Base-by-base conservation (phyloP, 1,284 basidiomycete species). In the Trichosporon asahii region DNA sequence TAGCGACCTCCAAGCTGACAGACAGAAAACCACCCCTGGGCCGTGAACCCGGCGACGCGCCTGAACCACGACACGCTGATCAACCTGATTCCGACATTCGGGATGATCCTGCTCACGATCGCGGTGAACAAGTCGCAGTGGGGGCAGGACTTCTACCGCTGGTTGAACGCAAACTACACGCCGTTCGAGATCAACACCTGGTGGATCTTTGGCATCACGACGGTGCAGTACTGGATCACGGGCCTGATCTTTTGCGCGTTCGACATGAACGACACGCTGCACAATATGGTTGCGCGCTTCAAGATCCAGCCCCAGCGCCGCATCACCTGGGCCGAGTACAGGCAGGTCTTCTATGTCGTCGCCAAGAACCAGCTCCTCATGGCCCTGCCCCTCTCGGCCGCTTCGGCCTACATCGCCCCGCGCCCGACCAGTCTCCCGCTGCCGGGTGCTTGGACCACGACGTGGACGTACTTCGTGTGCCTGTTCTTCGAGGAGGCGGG, bases 221-320 rank as follows among this genome's bases (percentile, higher is more conserved):
- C 64, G 5, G 70, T 40, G 12, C 55, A 64, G 14, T 73, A 73
- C 70, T 71, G 70, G 66, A 1, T 57, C 31, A 27, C 31, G 27
- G 72, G 72, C 4, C 44, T 69, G 6, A 14, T 71, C n/a, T 73
- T 71, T 40, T 64, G 63, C 66, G 66, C 66, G 8, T 64, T 69
- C 8, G 72, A 73, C 66, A 67, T 73, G 70, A 21, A 31, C n/a
- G 67, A 68, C 64, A 31, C 69, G 5, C 64, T 73, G 37, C 72
- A 73, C 68, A 23, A 33, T 25, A 31, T 53, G 15, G 68, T 73
- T 0, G 46, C 53, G 9, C 44, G 61, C 46, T 73, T 55, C 64
- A 73, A 73, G 70, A 60, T 73, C 53, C 72, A 73, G 70, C 72
- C 72, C 7, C 64, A 70, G 46, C 65, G 67, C 35, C 70, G 68